Evolutionary conservation across 1,284 basidiomycete species (phyloP).

Genomic region (Sporisorium graminicola): DNA sequence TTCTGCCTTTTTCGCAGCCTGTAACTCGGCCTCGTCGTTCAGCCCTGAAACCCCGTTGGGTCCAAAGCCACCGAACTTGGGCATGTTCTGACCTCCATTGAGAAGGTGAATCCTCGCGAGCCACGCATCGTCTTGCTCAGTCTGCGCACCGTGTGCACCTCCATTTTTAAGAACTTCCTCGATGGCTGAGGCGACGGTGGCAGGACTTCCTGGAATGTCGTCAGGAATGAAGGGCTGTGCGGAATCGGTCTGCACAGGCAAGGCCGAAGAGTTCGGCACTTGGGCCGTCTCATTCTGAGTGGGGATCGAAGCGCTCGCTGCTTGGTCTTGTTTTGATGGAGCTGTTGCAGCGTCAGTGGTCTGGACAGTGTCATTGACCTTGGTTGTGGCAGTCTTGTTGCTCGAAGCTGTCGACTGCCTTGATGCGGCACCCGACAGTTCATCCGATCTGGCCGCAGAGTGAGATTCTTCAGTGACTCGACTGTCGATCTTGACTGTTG

Average conservation of each 20-base stretch:
- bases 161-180: slow-evolving; percentile 44
- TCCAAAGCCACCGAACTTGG: slow-evolving; percentile 42
- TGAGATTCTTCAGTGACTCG: background rate
- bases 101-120: slow-evolving; percentile 61
- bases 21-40: slow-evolving; percentile 30
- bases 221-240: slow-evolving; percentile 14
- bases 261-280: slow-evolving; percentile 10
- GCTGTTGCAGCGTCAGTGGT: background rate
- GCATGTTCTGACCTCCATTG: slow-evolving; percentile 63
- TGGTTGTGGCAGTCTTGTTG: background rate
- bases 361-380: slow-evolving; percentile 1
- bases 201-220: slow-evolving; percentile 41
- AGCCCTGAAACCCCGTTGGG: slow-evolving; percentile 25
- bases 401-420: background rate
- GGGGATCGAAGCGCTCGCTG: background rate
- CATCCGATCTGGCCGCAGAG: background rate
- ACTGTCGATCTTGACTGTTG: slow-evolving; percentile 4
- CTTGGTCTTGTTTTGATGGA: background rate
- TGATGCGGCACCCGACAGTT: background rate
- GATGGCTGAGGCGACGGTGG: slow-evolving; percentile 45
- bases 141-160: slow-evolving; percentile 24
- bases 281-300: slow-evolving; percentile 13
- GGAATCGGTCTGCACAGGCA: slow-evolving; percentile 4
- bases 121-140: slow-evolving; percentile 61
- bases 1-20: slow-evolving; percentile 50